Evolutionary conservation across 2,329 filamentous ascomycete species (phyloP).

Genomic region (Trichoderma oligosporum): DNA sequence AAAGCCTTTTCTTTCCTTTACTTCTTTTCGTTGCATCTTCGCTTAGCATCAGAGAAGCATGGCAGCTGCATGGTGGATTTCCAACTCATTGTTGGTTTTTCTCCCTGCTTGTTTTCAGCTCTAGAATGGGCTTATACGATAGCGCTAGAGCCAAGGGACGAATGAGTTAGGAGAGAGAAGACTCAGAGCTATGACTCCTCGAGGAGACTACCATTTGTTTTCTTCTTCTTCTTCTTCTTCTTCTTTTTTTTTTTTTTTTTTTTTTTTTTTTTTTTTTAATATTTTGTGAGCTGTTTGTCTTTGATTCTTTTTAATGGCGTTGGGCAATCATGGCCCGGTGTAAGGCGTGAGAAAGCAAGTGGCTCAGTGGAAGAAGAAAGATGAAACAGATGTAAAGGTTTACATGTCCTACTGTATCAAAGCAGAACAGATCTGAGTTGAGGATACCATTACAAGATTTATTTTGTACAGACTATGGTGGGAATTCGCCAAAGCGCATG

Average conservation of each 20-base stretch:
- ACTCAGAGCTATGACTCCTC: not conserved
- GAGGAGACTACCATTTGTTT: not conserved
- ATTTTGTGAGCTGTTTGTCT: conserved; percentile 15
- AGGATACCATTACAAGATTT: conserved; percentile 16
- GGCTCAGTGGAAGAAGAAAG: conserved; percentile 10
- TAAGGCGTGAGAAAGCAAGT: conserved; percentile 3
- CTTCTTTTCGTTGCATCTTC: not conserved
- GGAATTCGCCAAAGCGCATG: not conserved
- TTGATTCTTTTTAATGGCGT: conserved; percentile 5
- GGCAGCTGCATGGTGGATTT: not conserved
- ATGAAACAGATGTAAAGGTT: not conserved
- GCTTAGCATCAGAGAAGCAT: conserved; percentile 1
- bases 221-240: not conserved
- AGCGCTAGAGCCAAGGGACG: not conserved
- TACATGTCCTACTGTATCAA: conserved; percentile 3
- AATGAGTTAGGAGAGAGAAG: not conserved
- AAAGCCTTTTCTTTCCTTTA: conserved; percentile 3
- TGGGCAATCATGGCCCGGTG: conserved; percentile 12
- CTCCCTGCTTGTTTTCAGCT: not conserved
- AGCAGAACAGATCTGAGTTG: conserved; percentile 12
- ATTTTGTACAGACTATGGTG: not conserved
- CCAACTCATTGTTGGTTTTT: not conserved
- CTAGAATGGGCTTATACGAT: not conserved
- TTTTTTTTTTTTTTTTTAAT: not conserved
- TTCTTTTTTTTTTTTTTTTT: conserved; percentile 7